Conservation (phyloP, 1,139 yeast genomes). For the Blastobotrys petasosporus region DNA sequence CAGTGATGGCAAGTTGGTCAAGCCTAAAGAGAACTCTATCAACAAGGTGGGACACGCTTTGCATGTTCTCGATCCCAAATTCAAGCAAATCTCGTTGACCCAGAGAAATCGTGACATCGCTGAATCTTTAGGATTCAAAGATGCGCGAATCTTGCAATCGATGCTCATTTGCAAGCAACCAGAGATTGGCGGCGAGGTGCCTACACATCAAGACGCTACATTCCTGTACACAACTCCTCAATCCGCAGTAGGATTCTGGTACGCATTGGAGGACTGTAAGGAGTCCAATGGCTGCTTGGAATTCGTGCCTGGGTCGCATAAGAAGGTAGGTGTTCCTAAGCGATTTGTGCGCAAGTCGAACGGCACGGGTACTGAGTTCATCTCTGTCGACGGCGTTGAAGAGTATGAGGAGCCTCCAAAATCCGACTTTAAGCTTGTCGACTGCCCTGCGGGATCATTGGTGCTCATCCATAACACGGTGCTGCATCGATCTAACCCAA, state of each 20-base stretch:
- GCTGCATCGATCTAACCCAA: constrained; percentile 63
- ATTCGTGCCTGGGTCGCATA: constrained; percentile 72
- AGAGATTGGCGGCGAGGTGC: constrained; percentile 66
- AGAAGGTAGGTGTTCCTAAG: constrained; percentile 49
- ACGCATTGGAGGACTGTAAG: constrained; percentile 73
- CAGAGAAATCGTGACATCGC: constrained; percentile 49
- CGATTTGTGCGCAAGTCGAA: constrained; percentile 51
- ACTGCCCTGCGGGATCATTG: constrained; percentile 67
- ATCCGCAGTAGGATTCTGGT: constrained; percentile 75
- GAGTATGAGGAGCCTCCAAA: constrained; percentile 31
- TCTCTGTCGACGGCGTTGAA: constrained; percentile 24
- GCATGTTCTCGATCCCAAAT: constrained; percentile 50
- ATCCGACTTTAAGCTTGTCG: constrained; percentile 45
- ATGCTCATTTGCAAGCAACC: constrained; percentile 83
- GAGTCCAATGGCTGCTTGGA: constrained; percentile 62
- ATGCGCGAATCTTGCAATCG: constrained; percentile 70
- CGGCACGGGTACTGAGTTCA: constrained; percentile 42
- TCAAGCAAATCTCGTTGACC: constrained; percentile 47
- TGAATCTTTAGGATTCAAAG: constrained; percentile 45
- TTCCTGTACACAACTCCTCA: constrained; percentile 69
- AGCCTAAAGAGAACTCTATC: constrained; percentile 52
- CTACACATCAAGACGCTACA: constrained; percentile 72
- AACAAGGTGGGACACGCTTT: constrained; percentile 79
- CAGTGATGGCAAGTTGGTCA: constrained; percentile 42
- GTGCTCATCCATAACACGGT: constrained; percentile 66